Base-by-base conservation (phyloP, 768 basidiomycete genomes). In the Mycena vitilis region DNA sequence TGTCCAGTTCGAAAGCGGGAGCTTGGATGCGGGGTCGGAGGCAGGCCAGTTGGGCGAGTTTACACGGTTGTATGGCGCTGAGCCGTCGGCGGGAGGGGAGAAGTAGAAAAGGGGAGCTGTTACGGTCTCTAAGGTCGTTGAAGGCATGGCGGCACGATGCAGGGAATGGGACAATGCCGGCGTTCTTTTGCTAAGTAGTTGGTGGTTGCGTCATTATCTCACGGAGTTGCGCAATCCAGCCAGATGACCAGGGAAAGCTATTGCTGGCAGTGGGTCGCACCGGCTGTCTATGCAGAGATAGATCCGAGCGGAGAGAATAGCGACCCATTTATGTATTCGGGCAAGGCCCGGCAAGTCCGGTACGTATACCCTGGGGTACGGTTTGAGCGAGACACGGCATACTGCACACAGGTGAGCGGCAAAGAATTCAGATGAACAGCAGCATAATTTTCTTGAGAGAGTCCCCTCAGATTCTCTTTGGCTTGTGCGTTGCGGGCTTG, bases 1-100 rank as follows among this genome's bases (percentile, higher is more conserved):
- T 1, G 13, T 7, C 74, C 74, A 79, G 68, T 81, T 81, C 22
- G 54, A 72, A 42, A 0, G 5, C 0, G 68, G 68, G 52, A 66
- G 59, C 34, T 63, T 59, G 40, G 64, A 52, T 45, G 65, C 56
- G n/a, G 61, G 64, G 51, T 70, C 65, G 47, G 52, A 60, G 59
- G 58, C 52, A 45, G 65, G 65, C 65, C 65, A 66, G 65, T 66
- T 54, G 22, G 65, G 58, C 51, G 65, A 60, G 58, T 66, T 66
- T 42, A 70, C 69, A 57, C 60, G 60, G 38, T 70, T 70, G 60
- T 66, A 70, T 34, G 69, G 71, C 34, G 63, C 60, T 51, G 66
- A 57, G 62, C 60, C 65, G 36, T 66, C 65, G 52, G 65, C 38
- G 52, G 65, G 59, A 66, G 65, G 65, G 58, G 65, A 60, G 58